phyloP scores from a whole-genome alignment of 2,329 filamentous ascomycete genomes.

The Hypoxylon sp. region DNA sequence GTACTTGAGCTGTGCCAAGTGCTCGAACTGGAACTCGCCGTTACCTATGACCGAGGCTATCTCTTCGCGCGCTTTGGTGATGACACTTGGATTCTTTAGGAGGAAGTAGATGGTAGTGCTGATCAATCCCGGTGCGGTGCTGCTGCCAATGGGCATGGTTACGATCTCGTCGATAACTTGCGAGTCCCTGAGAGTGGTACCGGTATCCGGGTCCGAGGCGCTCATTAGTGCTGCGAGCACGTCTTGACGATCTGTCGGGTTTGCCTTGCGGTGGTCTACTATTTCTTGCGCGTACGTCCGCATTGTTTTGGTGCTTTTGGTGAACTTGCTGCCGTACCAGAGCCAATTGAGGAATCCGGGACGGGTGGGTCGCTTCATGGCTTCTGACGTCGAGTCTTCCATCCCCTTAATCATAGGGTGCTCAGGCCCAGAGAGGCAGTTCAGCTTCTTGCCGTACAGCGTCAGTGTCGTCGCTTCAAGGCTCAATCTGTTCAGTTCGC shows the following conservation, averaged over 20 bases:
- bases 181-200: constrained; percentile 63
- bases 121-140: constrained; percentile 58
- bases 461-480: constrained; percentile 60
- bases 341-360: constrained; percentile 62
- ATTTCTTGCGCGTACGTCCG: constrained; percentile 64
- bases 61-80: constrained; percentile 61
- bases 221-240: constrained; percentile 68
- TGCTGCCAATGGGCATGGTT: constrained; percentile 69
- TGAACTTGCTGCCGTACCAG: constrained; percentile 61
- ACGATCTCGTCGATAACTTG: constrained; percentile 74
- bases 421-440: constrained; percentile 55
- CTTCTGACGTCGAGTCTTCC: constrained; percentile 63
- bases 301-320: constrained; percentile 61
- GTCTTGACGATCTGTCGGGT: constrained; percentile 66
- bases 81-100: constrained; percentile 57
- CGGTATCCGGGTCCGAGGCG: constrained; percentile 68
- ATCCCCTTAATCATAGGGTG: constrained; percentile 62
- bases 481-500: constrained; percentile 62
- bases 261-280: constrained; percentile 62
- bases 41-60: constrained; percentile 61
- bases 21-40: constrained; percentile 54
- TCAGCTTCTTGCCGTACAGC: constrained; percentile 61
- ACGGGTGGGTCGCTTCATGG: constrained; percentile 62
- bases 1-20: constrained; percentile 62
- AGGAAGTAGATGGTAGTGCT: constrained; percentile 60